Percentiles rank a stretch among this genome's conserved stretches.
Evolutionary conservation across 2,329 filamentous ascomycete species (phyloP).

Genomic region (Botryotinia globosa): DNA sequence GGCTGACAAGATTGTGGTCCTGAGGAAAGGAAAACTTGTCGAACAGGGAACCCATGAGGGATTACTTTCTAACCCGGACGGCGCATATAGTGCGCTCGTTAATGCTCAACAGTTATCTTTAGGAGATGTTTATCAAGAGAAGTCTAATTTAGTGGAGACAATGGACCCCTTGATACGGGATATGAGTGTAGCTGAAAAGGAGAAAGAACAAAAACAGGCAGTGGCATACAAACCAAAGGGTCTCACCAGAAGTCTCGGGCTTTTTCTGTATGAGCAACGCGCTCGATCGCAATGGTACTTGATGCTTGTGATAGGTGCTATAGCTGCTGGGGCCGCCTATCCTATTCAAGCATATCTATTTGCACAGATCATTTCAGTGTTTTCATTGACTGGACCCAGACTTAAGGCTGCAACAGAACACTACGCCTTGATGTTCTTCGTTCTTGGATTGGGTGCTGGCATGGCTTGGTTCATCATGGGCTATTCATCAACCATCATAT

Average conservation of each 20-base stretch:
- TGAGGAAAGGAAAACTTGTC: conserved; percentile 67
- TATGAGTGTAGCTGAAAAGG: conserved; percentile 31
- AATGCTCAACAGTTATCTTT: conserved; percentile 49
- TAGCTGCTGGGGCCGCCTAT: conserved; percentile 39
- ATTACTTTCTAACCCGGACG: conserved; percentile 56
- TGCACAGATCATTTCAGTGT: conserved; percentile 38
- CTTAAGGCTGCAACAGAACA: conserved; percentile 41
- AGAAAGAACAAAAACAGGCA: conserved; percentile 28
- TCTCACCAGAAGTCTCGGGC: conserved; percentile 50
- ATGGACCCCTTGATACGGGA: conserved; percentile 27
- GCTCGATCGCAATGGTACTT: conserved; percentile 50
- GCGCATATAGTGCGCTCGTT: conserved; percentile 67
- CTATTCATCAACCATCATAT: conserved; percentile 42
- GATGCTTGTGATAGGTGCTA: conserved; percentile 47
- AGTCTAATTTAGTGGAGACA: conserved; percentile 30
- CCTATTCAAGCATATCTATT: conserved; percentile 40
- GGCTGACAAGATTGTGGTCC: conserved; percentile 74
- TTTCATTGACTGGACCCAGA: conserved; percentile 26
- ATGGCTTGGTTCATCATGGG: conserved; percentile 39
- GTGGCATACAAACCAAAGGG: conserved; percentile 41
- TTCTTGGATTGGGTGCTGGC: conserved; percentile 43
- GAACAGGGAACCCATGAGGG: conserved; percentile 75
- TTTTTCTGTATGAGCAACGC: conserved; percentile 55
- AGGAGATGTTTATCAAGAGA: conserved; percentile 33
- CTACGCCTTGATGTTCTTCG: conserved; percentile 51